phyloP scores from a whole-genome alignment of 192 early-diverging fungal genomes.

The Podila verticillata region DNA sequence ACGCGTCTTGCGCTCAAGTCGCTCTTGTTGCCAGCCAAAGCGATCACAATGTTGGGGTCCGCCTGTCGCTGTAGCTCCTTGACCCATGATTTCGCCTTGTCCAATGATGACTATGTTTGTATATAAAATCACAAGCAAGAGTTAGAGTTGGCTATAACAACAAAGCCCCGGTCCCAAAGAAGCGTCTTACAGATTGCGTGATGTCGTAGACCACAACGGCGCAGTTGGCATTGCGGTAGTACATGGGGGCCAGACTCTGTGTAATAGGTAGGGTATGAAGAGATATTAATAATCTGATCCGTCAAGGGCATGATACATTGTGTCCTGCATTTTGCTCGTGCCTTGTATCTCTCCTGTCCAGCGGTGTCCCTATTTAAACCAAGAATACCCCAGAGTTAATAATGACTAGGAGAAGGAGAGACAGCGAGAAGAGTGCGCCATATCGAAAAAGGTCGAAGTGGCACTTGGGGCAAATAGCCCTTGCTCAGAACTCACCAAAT shows the following conservation, averaged over 20 bases:
- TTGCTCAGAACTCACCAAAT: constrained; percentile 70
- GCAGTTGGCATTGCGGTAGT: constrained; percentile 77
- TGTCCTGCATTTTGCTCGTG: constrained; percentile 23
- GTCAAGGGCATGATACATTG: background rate
- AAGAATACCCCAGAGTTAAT: background rate
- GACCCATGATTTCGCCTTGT: constrained; percentile 79
- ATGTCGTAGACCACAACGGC: constrained; percentile 81
- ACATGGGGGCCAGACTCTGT: constrained; percentile 78
- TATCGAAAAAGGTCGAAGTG: background rate
- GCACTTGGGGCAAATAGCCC: too few species aligned
- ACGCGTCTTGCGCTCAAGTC: constrained; percentile 73
- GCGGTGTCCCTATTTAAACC: constrained; percentile 69
- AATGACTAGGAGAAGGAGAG: background rate
- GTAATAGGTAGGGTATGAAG: background rate
- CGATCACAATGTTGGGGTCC: constrained; percentile 78
- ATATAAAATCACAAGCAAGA: background rate
- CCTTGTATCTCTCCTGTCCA: constrained; percentile 79
- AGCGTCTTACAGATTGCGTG: constrained; percentile 67
- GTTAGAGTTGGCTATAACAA: background rate
- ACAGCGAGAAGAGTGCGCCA: background rate
- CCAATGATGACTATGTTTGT: constrained; percentile 65
- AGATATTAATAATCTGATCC: constrained; percentile 3
- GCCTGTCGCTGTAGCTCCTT: constrained; percentile 79
- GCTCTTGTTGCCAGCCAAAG: constrained; percentile 74
- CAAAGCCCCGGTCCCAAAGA: background rate